phyloP scores from a whole-genome alignment of 2,329 filamentous ascomycete species.

The Colletotrichum graminicola region DNA sequence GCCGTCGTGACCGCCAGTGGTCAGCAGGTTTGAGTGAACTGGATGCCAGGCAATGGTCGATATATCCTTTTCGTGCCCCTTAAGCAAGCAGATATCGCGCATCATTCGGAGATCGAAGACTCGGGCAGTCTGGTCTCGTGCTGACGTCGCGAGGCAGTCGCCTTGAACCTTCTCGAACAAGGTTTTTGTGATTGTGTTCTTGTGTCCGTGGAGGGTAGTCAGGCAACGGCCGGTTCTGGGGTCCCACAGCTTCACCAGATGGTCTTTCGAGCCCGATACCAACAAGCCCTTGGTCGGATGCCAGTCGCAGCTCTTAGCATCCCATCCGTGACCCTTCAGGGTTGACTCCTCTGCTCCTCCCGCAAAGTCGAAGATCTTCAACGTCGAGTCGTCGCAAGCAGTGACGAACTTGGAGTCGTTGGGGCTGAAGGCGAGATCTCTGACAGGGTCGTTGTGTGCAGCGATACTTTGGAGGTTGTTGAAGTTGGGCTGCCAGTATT shows the following conservation, averaged over 20 bases:
- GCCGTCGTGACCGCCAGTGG: constrained; percentile 90
- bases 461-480: constrained; percentile 97
- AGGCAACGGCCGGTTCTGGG: constrained; percentile 91
- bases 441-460: constrained; percentile 89
- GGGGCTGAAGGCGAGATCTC: constrained; percentile 92
- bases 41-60: constrained; percentile 95
- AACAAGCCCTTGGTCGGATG: constrained; percentile 94
- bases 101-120: constrained; percentile 98
- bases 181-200: constrained; percentile 95
- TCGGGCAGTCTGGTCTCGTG: constrained; percentile 90
- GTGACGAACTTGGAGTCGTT: constrained; percentile 97
- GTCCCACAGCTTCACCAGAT: constrained; percentile 98
- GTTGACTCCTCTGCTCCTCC: constrained; percentile 85
- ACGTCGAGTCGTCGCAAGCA: constrained; percentile 90
- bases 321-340: constrained; percentile 95
- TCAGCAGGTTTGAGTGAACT: constrained; percentile 88
- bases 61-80: constrained; percentile 96
- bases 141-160: constrained; percentile 89
- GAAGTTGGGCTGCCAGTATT: constrained; percentile 99
- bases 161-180: constrained; percentile 89
- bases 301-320: constrained; percentile 97
- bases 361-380: constrained; percentile 98
- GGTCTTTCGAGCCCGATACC: constrained; percentile 97
- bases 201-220: constrained; percentile 95
- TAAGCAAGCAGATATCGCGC: constrained; percentile 93